Conservation (phyloP, 176 grass and related monocot genomes). For the Eleusine coracana region DNA sequence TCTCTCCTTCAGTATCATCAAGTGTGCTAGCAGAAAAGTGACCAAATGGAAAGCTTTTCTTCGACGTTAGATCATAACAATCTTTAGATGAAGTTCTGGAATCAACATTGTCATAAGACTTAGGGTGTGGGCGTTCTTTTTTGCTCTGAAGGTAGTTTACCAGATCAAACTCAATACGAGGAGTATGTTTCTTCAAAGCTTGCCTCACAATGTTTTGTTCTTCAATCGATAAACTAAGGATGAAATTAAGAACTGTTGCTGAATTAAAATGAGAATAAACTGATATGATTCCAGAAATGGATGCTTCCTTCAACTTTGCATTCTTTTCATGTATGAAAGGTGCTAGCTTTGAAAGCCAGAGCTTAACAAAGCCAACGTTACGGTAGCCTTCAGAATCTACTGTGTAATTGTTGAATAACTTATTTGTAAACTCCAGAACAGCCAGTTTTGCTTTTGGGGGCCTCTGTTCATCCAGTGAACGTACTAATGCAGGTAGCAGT, state of each 20-base stretch:
- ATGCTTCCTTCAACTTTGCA: constrained; percentile 85
- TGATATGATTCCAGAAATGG: constrained; percentile 82
- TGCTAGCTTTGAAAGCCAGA: constrained; percentile 90
- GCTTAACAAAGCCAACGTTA: constrained; percentile 83
- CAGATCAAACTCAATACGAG: constrained; percentile 91
- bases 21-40: constrained; percentile 56
- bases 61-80: constrained; percentile 55
- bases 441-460: constrained; percentile 82
- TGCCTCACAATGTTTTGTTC: constrained; percentile 80
- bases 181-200: constrained; percentile 87
- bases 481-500: constrained; percentile 80
- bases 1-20: constrained; percentile 60
- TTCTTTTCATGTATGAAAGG: constrained; percentile 88
- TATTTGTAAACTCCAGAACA: constrained; percentile 84
- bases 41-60: constrained; percentile 65
- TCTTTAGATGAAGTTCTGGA: constrained; percentile 81
- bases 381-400: constrained; percentile 65
- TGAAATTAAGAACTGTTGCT: constrained; percentile 76
- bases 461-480: constrained; percentile 92
- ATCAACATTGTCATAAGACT: constrained; percentile 82
- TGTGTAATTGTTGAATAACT: constrained; percentile 72
- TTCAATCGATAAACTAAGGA: constrained; percentile 78
- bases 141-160: constrained; percentile 93
- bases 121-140: constrained; percentile 76
- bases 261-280: constrained; percentile 93